Base-by-base conservation (phyloP, 257 asterid genomes). In the Solanum appendiculatum region DNA sequence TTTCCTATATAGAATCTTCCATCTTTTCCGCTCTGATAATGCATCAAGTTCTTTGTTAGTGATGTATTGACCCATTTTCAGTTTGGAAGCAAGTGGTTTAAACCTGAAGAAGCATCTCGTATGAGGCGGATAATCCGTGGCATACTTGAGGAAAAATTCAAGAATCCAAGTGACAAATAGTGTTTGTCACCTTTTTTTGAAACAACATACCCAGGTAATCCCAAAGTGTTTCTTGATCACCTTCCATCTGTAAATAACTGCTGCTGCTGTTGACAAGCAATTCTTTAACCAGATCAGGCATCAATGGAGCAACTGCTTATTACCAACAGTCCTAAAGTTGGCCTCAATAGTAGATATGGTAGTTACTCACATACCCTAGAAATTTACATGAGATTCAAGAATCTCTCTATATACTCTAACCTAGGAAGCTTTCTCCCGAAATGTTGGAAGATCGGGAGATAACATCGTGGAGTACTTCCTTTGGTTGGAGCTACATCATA, bases 21-120 rank as follows among this genome's bases (percentile, higher is more conserved):
- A 6, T n/a, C 78, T 63, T 6, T 68, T 80, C 42, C 39, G 44
- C 37, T 82, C 74, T 75, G 54, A 39, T 23, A 36, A 46, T 72
- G 85, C 37, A 86, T 64, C 86, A 15, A 6, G 85, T 25, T 81
- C 78, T 27, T 29, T 46, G 63, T 88, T 48, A 31, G 29, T 86
- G 73, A 82, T 72, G 81, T 20, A 46, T 48, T 74, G 11, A 70
- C 44, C 87, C 11, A 12, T 75, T 39, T 63, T 85, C 98, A 97
- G 99, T 96, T 97, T 89, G 98, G 98, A 87, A 93, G 87, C 90
- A 75, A 90, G 56, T 97, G 98, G 99, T 97, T 97, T 91, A 87
- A 58, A 90, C 98, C 98, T 1, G 90, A 87, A 87, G 94, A 94
- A 90, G 98, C 99, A 72, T 97, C 99, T 20, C 21, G 86, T 73